phyloP scores from a whole-genome alignment of 179 eudicot genomes.

The Gypsophila paniculata region DNA sequence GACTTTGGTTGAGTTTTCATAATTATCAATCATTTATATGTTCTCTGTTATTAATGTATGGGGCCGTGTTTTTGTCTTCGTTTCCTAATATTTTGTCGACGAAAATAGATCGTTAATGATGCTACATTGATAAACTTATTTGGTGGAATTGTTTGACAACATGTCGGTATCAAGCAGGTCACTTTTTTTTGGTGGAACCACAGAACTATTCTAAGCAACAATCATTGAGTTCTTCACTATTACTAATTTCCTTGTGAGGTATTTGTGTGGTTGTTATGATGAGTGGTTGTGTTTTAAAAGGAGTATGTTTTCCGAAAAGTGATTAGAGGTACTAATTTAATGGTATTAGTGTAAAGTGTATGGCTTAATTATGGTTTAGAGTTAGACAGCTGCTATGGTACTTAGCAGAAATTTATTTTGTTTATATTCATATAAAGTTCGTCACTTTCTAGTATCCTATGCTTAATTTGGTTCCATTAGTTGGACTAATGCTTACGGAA shows the following conservation, averaged over 20 bases:
- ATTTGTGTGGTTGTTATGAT: not conserved
- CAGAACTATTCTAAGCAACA: constrained; percentile 10
- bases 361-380: constrained; percentile 6
- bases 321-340: constrained; percentile 10
- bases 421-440: not conserved
- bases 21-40: constrained; percentile 5
- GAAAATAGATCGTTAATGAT: not conserved
- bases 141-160: constrained; percentile 11
- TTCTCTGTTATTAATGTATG: not conserved
- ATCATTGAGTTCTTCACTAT: not conserved
- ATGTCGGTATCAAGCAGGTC: constrained; percentile 13
- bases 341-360: constrained; percentile 9
- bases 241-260: not conserved
- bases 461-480: constrained; percentile 13
- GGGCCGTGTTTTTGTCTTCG: not conserved
- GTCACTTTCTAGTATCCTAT: constrained; percentile 20
- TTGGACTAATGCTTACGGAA: not conserved
- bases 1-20: constrained; percentile 10
- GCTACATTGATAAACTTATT: not conserved
- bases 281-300: constrained; percentile 8
- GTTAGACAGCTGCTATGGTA: constrained; percentile 16
- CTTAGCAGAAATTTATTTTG: not conserved
- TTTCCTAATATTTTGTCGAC: not conserved
- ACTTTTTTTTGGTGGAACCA: constrained; percentile 15
- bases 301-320: not conserved